Base-by-base conservation (phyloP, 805 yeast genomes). In the Schizosaccharomyces lindneri region DNA sequence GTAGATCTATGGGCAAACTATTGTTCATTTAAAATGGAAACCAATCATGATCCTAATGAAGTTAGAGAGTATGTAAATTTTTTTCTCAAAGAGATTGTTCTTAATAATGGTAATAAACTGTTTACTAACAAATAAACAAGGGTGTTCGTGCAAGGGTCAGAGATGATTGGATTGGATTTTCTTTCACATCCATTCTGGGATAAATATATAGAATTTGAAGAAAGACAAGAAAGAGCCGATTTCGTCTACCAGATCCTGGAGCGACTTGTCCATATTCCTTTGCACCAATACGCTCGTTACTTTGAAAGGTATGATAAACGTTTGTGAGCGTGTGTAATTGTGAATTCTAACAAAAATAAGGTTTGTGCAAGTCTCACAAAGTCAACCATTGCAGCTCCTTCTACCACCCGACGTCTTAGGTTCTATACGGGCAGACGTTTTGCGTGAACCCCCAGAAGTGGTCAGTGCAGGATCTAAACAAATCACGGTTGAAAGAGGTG, bases 171-270 rank as follows among this genome's bases (percentile, higher is more conserved):
- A 0, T 66, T 71, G 43, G 85, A 88, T 63, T 93, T 86, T 70
- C 73, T 83, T 64, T 77, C 94, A 1, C 94, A 88, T 69, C 75
- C 81, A 0, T 72, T 89, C 60, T 90, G 97, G 97, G 95, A 88
- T 69, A 75, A 78, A 62, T 82, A 80, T 64, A 70, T 90, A 29
- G 83, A 78, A 48, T 84, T 81, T 73, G 84, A 81, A 66, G 69
- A 73, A n/a, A 71, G 72, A 31, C 70, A 71, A 31, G 76, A 73
- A 46, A 69, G 77, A 3, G 66, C 74, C 1, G 69, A 70, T 2
- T 66, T 80, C 0, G 76, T 82, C 0, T 64, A 66, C 43, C 72
- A 63, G 71, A 82, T 59, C 70, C 81, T 48, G 68, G 68, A 51
- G 2, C 61, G 64, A 27, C 64, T 72, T 17, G 62, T 70, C 5